phyloP scores from a whole-genome alignment of 2,329 filamentous ascomycete species.

The Macroventuria anomochaeta region DNA sequence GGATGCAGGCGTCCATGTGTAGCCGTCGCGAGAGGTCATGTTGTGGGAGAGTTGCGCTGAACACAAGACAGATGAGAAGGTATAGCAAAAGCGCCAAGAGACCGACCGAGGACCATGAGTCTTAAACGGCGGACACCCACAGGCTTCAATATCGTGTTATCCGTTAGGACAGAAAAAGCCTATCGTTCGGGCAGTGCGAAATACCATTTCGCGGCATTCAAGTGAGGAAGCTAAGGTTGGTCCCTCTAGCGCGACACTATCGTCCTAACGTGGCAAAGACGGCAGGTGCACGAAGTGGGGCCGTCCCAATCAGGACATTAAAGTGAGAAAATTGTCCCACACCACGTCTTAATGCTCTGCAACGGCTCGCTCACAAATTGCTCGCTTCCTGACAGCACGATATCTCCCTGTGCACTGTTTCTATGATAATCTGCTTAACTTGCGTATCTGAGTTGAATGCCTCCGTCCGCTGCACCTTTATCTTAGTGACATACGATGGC shows the following conservation, averaged over 20 bases:
- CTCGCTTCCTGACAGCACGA: not conserved
- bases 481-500: too few species aligned
- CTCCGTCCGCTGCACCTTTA: too few species aligned
- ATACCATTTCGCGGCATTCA: not conserved
- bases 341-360: not conserved
- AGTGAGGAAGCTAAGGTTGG: not conserved
- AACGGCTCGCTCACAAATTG: not conserved
- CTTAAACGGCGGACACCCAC: not conserved
- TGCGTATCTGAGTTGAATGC: too few species aligned
- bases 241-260: not conserved
- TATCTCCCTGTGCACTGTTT: not conserved
- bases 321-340: constrained; percentile 18
- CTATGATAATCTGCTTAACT: not conserved
- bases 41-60: not conserved
- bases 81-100: not conserved
- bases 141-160: not conserved
- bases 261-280: not conserved
- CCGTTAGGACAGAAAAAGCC: not conserved
- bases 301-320: constrained; percentile 16
- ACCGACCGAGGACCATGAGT: not conserved
- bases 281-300: not conserved
- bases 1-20: constrained; percentile 25
- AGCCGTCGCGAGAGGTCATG: constrained; percentile 34
- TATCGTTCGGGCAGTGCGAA: not conserved
- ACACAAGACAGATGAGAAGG: not conserved